These are phyloP conservation scores for Aspergillus quadricinctus DNA, from an alignment of 2,329 filamentous ascomycete species.

Conservation along the genomic window DNA sequence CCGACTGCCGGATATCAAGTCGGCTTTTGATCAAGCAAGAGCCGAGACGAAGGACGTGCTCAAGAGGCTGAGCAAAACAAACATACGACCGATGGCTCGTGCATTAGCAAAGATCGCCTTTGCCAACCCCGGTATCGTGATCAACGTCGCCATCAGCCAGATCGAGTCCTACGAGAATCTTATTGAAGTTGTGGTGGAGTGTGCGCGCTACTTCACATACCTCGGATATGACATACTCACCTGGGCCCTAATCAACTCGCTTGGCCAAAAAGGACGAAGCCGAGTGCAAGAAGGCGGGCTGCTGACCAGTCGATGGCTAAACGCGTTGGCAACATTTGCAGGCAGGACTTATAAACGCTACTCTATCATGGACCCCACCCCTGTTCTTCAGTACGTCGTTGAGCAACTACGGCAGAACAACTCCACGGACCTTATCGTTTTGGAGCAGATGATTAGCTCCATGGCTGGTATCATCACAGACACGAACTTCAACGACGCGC, in stretches of 20 bases:
- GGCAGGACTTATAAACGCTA: conserved; percentile 88
- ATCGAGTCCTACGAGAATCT: conserved; percentile 93
- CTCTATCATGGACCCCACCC: conserved; percentile 73
- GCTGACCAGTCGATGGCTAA: conserved; percentile 86
- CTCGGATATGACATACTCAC: conserved; percentile 89
- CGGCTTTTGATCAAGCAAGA: conserved; percentile 71
- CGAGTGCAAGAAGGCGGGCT: conserved; percentile 62
- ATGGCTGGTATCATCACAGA: conserved; percentile 93
- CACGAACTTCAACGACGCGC: conserved; percentile 80
- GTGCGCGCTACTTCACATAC: conserved; percentile 87
- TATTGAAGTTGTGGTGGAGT: conserved; percentile 91
- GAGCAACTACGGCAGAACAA: conserved; percentile 78
- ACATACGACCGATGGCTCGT: conserved; percentile 79
- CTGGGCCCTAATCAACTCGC: conserved; percentile 79
- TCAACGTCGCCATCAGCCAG: conserved; percentile 81
- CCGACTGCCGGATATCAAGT: conserved; percentile 69
- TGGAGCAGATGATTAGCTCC: conserved; percentile 82
- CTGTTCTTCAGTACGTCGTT: conserved; percentile 84
- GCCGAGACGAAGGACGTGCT: conserved; percentile 79
- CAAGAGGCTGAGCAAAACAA: conserved; percentile 84
- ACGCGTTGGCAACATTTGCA: conserved; percentile 83
- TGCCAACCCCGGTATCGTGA: conserved; percentile 85
- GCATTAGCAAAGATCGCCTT: conserved; percentile 88
- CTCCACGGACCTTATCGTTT: conserved; percentile 82
- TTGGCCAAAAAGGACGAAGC: conserved; percentile 55